Evolutionary conservation across 768 basidiomycete species (phyloP).

Genomic region (Lactarius tabidus): DNA sequence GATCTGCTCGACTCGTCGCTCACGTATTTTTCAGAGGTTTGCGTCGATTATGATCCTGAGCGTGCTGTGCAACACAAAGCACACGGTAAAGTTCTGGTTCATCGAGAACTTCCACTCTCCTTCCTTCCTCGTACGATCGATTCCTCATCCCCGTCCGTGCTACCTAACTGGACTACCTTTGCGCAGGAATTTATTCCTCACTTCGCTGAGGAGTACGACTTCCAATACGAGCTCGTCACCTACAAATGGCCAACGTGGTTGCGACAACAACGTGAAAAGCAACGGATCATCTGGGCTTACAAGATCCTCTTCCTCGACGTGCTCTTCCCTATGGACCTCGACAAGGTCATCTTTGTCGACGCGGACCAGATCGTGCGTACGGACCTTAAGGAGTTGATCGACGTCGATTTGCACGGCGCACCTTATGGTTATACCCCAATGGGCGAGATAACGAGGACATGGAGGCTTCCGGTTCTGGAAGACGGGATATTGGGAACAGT

Average conservation of each 20-base stretch:
- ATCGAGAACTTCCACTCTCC: slow-evolving; percentile 99
- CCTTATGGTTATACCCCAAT: slow-evolving; percentile 97
- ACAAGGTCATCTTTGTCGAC: slow-evolving; percentile 99
- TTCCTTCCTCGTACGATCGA: slow-evolving; percentile 83
- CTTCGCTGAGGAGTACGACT: slow-evolving; percentile 84
- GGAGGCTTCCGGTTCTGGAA: slow-evolving; percentile 99
- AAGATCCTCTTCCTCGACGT: slow-evolving; percentile 99
- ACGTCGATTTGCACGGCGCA: slow-evolving; percentile 85
- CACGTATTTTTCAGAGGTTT: slow-evolving; percentile 61
- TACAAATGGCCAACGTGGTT: slow-evolving; percentile 99
- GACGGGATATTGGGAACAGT: slow-evolving; percentile 91
- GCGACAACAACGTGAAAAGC: slow-evolving; percentile 95
- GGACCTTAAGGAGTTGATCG: slow-evolving; percentile 93
- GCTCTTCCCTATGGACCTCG: slow-evolving; percentile 97
- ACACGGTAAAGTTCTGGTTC: slow-evolving; percentile 99
- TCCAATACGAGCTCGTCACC: slow-evolving; percentile 95
- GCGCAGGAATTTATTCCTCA: slow-evolving; percentile 89
- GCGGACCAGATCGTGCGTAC: slow-evolving; percentile 96
- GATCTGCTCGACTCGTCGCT: slow-evolving; percentile 1
- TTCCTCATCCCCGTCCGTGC: not conserved
- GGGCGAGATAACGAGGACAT: slow-evolving; percentile 95
- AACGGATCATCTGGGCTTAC: slow-evolving; percentile 98
- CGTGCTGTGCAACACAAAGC: slow-evolving; percentile 90
- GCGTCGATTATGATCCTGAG: slow-evolving; percentile 98
- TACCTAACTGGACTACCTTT: slow-evolving; percentile 8